Evolutionary conservation across 225 moss, liverwort and hornwort genomes (phyloP).

Genomic region (Sphagnum tenellum): DNA sequence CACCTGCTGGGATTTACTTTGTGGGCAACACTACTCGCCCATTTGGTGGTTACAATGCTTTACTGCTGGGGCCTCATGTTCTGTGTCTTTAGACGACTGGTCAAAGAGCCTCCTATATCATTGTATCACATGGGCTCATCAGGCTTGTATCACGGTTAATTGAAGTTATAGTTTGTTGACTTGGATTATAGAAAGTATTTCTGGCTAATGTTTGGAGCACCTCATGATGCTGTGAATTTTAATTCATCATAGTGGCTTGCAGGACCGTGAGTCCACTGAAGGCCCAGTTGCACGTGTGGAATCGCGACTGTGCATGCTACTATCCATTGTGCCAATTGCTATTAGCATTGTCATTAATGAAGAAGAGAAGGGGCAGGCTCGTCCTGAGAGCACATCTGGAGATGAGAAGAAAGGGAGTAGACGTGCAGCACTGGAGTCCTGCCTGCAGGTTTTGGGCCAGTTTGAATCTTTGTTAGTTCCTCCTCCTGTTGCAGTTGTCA

Average conservation of each 20-base stretch:
- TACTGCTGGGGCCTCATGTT: too few species aligned
- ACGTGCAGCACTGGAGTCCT: slow-evolving; percentile 63
- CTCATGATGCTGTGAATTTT: too few species aligned
- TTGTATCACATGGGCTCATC: too few species aligned
- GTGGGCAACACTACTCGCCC: too few species aligned
- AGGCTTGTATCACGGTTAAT: too few species aligned
- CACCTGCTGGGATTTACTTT: too few species aligned
- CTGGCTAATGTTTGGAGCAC: too few species aligned
- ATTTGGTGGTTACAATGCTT: too few species aligned
- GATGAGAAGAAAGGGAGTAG: slow-evolving; percentile 76
- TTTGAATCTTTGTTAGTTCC: slow-evolving; percentile 69
- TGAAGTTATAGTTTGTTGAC: too few species aligned
- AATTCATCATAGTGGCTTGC: slow-evolving; percentile 8
- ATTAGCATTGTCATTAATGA: slow-evolving; percentile 69
- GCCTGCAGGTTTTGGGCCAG: slow-evolving; percentile 77
- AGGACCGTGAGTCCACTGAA: slow-evolving; percentile 67
- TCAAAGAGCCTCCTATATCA: too few species aligned
- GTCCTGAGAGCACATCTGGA: slow-evolving; percentile 33
- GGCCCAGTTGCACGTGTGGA: slow-evolving; percentile 59
- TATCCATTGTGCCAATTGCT: slow-evolving; percentile 77
- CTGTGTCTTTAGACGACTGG: too few species aligned
- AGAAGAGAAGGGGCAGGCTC: slow-evolving; percentile 60
- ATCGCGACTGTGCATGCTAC: slow-evolving; percentile 85
- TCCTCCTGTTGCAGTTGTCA: slow-evolving; percentile 45
- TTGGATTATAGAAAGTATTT: too few species aligned